phyloP scores from a whole-genome alignment of 2,329 filamentous ascomycete species.

The Cercospora nicotianae region DNA sequence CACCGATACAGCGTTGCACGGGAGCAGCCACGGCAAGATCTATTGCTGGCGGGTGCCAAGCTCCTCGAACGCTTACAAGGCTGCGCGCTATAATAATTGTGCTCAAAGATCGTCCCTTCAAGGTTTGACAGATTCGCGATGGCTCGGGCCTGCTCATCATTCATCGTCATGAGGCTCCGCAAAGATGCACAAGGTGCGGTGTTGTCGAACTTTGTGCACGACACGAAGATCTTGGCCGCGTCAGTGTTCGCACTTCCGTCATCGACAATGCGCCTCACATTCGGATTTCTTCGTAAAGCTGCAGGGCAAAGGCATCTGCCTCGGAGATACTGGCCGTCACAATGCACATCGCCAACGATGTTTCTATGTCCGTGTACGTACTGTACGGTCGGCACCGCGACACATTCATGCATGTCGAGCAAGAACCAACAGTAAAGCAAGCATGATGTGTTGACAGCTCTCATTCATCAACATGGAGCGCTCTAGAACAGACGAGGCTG shows the following conservation, averaged over 20 bases:
- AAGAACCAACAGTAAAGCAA: background rate
- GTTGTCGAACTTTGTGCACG: background rate
- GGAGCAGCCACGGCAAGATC: background rate
- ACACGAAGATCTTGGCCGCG: background rate
- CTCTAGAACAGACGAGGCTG: background rate
- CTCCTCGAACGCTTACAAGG: background rate
- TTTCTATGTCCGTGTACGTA: background rate
- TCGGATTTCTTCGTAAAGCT: background rate
- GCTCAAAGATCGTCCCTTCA: background rate
- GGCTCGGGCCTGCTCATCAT: background rate
- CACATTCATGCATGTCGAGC: background rate
- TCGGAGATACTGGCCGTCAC: background rate
- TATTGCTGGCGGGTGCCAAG: too few relatives aligned
- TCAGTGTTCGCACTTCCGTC: background rate
- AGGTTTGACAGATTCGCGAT: background rate
- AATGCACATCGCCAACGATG: background rate
- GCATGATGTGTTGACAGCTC: background rate
- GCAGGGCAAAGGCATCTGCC: background rate
- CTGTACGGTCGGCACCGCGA: background rate
- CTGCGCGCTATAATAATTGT: background rate
- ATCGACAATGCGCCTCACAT: background rate
- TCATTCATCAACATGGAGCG: background rate
- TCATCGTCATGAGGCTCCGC: background rate
- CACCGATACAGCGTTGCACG: background rate
- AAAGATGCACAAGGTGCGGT: background rate